Evolutionary conservation across 1,139 yeast species (phyloP).

Genomic region (Barnettozyma hawaiiensis): DNA sequence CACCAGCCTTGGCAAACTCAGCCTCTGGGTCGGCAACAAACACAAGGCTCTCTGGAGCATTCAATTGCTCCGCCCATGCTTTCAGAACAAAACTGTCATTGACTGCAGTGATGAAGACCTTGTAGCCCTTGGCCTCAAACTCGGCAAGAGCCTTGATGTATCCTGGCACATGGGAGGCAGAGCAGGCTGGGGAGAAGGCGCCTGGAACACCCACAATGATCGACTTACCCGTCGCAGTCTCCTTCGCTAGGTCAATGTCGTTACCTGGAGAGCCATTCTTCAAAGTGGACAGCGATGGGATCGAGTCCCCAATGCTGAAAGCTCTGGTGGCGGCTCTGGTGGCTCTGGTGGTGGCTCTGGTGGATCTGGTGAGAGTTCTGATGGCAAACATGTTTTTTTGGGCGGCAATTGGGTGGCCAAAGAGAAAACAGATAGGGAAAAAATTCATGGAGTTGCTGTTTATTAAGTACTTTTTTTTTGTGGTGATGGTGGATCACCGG

Average conservation of each 20-base stretch:
- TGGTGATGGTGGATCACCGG: neutral
- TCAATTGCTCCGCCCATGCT: constrained; percentile 57
- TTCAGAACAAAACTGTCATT: constrained; percentile 82
- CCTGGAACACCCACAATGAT: constrained; percentile 84
- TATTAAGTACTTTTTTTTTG: too few relatives aligned
- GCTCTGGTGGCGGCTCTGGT: too few relatives aligned
- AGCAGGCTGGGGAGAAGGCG: constrained; percentile 85
- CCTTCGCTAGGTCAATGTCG: constrained; percentile 52
- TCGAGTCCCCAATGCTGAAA: constrained; percentile 46
- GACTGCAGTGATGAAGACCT: constrained; percentile 64
- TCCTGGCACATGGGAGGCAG: constrained; percentile 76
- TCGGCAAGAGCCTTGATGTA: constrained; percentile 47
- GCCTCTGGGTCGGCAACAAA: constrained; percentile 78
- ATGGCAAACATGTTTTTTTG: neutral
- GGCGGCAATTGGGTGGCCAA: neutral
- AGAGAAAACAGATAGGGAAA: neutral
- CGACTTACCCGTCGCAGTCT: constrained; percentile 42
- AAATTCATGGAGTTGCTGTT: neutral
- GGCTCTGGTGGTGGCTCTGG: too few relatives aligned
- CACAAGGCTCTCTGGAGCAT: constrained; percentile 32
- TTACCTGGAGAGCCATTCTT: constrained; percentile 68
- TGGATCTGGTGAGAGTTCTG: neutral
- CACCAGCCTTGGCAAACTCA: constrained; percentile 60
- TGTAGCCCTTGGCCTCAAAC: constrained; percentile 62
- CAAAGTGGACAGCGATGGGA: constrained; percentile 51